Evolutionary conservation across 495 filamentous ascomycete species (phyloP).

Genomic region (Baudoinia panamericana): DNA sequence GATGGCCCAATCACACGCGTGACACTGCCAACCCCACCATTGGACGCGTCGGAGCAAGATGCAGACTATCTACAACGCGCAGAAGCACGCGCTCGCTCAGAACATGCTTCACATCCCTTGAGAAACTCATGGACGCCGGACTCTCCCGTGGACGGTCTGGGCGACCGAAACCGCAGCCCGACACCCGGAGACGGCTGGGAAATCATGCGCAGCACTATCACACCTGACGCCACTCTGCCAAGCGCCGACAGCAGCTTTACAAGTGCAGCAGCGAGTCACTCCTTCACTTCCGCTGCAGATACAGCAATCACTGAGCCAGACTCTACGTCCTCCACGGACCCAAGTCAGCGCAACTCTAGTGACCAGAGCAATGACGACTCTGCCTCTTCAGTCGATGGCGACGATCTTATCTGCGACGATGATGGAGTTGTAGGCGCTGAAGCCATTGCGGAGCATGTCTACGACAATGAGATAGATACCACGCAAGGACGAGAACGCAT

Average conservation of each 20-base stretch:
- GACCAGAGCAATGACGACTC: conserved; percentile 8
- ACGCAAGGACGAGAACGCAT: conserved; percentile 8
- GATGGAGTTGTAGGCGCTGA: conserved; percentile 1
- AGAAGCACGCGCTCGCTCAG: neutral
- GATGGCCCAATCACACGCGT: too few relatives aligned
- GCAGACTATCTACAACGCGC: conserved; percentile 11
- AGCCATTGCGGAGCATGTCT: conserved; percentile 13
- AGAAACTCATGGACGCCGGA: conserved; percentile 24
- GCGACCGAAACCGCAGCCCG: conserved; percentile 72
- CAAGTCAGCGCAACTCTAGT: conserved; percentile 4
- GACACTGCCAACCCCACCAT: conserved; percentile 16
- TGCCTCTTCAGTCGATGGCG: conserved; percentile 13
- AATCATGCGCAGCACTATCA: conserved; percentile 62
- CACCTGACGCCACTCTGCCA: conserved; percentile 65
- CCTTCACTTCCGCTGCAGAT: conserved; percentile 23
- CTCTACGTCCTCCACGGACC: neutral
- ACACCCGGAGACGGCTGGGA: conserved; percentile 49
- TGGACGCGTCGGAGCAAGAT: conserved; percentile 9
- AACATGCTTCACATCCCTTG: conserved; percentile 7
- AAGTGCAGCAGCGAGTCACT: conserved; percentile 44
- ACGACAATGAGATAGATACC: conserved; percentile 1
- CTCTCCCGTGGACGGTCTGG: conserved; percentile 50
- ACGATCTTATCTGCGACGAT: conserved; percentile 15
- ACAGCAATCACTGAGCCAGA: conserved; percentile 5
- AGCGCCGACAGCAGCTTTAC: conserved; percentile 71